A percentile compares a stretch with the other conserved stretches of the same genome.
Conservation (phyloP, 2,329 filamentous ascomycete species). For the Ceratocystis huliohia region DNA sequence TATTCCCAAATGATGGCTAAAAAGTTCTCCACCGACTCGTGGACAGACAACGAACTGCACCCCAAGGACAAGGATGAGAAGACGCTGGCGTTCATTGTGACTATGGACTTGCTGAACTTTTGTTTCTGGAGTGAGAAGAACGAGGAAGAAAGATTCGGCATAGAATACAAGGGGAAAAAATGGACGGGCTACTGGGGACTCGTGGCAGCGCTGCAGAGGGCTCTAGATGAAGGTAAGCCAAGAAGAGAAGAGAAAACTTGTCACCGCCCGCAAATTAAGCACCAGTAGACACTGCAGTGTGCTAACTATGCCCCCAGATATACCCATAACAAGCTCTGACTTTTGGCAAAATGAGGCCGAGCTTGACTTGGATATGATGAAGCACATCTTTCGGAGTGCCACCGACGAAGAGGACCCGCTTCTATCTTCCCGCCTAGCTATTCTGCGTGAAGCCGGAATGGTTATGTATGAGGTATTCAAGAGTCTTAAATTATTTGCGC, state of each 20-base stretch:
- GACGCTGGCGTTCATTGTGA: conserved; percentile 86
- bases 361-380: conserved; percentile 61
- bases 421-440: conserved; percentile 61
- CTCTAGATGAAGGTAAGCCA: conserved; percentile 61
- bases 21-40: conserved; percentile 69
- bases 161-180: conserved; percentile 64
- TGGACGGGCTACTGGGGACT: conserved; percentile 97
- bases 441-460: conserved; percentile 69
- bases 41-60: conserved; percentile 82
- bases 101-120: conserved; percentile 94
- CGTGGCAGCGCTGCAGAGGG: conserved; percentile 74
- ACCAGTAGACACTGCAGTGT: not conserved
- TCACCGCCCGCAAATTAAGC: too few species aligned
- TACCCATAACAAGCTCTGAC: conserved; percentile 75
- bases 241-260: too few species aligned
- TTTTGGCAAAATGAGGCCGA: conserved; percentile 72
- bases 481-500: not conserved
- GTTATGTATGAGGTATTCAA: conserved; percentile 59
- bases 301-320: conserved; percentile 39
- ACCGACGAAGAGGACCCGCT: conserved; percentile 82
- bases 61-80: conserved; percentile 67
- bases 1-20: conserved; percentile 72
- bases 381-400: conserved; percentile 70
- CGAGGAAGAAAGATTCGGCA: conserved; percentile 62
- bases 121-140: conserved; percentile 77